Evolutionary conservation across 495 filamentous ascomycete species (phyloP), one percentile per base, ranked within the genome.

Genomic region (Aspergillus avenaceus): DNA sequence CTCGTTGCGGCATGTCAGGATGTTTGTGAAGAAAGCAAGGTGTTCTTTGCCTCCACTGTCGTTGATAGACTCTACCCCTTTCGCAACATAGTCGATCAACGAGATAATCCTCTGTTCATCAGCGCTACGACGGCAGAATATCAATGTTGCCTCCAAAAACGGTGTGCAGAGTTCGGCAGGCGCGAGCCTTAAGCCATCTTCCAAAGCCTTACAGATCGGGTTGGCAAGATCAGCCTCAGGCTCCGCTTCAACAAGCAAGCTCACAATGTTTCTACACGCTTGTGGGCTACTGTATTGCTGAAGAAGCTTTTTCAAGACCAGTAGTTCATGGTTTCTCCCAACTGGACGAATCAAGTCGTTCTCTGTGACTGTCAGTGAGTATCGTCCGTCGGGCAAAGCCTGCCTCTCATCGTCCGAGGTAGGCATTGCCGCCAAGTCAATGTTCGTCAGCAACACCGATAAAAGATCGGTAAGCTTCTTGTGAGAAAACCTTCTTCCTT

Each of bases 31-130:
- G 58, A 86, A 85, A 1, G 70, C 61, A 9, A 84, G 62, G 60
- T 85, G 81, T 47, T 84, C 82, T 49, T 61, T 62, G 5, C 83
- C 81, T 14, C 80, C 84, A 45, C 68, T 70, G 22, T 66, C 69
- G 23, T 75, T 75, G 53, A 84, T 82, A 16, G 79, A 75, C 2
- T 78, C 70, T 12, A 86, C 71, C 18, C 80, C 79, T 38, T 72
- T 69, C 14, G 81, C 71, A 48, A 83, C 75, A 45, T 69, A 73
- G 31, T 62, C 58, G 16, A 84, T 73, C 47, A 84, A 55, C 7
- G 65, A 60, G 24, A 66, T 51, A 24, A 80, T 67, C 18, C 69
- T 59, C 2, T 45, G 53, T 27, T 67, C 53, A 23, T 65, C 66
- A 13, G 70, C 70, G 32, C 72, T 67, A 32, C 50, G 56, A 36